Percentiles rank a stretch among this genome's conserved stretches.
These are phyloP conservation scores for Microsporum audouinii DNA, from an alignment of 2,329 filamentous ascomycete genomes.

Conservation along the genomic window DNA sequence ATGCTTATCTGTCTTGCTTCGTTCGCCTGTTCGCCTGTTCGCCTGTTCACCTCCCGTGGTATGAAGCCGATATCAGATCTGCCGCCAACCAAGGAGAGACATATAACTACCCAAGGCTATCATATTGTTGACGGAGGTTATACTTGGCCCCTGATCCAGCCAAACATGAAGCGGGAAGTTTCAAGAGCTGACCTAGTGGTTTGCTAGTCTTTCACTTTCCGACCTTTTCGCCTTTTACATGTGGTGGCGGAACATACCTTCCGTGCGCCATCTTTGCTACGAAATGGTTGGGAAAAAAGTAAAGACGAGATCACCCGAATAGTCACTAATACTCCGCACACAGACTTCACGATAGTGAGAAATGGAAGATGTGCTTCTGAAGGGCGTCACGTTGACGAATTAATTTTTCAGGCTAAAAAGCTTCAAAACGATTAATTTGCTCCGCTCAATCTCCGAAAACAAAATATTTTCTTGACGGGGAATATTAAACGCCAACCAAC, in stretches of 20 bases:
- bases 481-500: conserved; percentile 4
- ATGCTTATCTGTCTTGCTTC: neutral
- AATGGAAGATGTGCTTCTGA: neutral
- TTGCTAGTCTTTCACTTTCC: neutral
- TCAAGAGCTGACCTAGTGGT: neutral
- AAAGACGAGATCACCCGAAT: neutral
- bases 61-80: neutral
- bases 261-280: neutral
- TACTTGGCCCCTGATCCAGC: neutral
- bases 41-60: neutral
- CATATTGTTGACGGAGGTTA: neutral
- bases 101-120: neutral
- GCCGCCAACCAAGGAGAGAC: neutral
- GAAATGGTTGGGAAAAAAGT: neutral
- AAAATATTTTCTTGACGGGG: neutral
- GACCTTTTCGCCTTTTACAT: neutral
- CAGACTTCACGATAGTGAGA: neutral
- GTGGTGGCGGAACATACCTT: neutral
- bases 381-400: conserved; percentile 1
- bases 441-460: conserved; percentile 4
- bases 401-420: conserved; percentile 1
- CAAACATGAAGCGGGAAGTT: neutral
- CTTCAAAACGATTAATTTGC: neutral
- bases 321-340: neutral
- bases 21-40: neutral